Conservation (phyloP, 768 basidiomycete species). For the Inosperma sp. region DNA sequence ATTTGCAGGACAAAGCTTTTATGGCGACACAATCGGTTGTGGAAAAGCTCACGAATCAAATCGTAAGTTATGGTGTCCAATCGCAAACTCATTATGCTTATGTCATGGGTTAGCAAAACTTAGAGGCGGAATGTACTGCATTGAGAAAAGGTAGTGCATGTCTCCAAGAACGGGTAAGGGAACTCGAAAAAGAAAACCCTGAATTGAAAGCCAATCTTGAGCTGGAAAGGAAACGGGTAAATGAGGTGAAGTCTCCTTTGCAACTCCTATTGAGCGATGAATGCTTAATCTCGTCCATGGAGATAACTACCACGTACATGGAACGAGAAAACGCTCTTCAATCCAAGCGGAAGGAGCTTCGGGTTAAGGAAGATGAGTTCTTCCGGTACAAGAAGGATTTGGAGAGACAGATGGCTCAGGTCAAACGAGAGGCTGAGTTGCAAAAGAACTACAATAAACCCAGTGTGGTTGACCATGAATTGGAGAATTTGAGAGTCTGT, state of each 20-base stretch:
- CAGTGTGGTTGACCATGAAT: slow-evolving; percentile 32
- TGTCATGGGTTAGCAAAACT: slow-evolving; percentile 18
- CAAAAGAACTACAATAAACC: slow-evolving; percentile 29
- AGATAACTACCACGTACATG: slow-evolving; percentile 19
- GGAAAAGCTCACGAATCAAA: slow-evolving; percentile 50
- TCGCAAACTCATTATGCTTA: not conserved
- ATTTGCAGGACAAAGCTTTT: slow-evolving; percentile 50
- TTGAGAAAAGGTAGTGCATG: slow-evolving; percentile 20
- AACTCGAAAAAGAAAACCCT: slow-evolving; percentile 28
- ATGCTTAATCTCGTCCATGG: not conserved
- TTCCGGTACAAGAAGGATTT: slow-evolving; percentile 45
- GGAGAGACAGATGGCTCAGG: slow-evolving; percentile 44
- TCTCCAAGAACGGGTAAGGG: slow-evolving; percentile 3
- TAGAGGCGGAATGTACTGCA: slow-evolving; percentile 41
- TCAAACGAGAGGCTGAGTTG: slow-evolving; percentile 37
- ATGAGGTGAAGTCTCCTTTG: slow-evolving; percentile 32
- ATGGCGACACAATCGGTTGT: slow-evolving; percentile 65
- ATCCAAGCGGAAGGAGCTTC: slow-evolving; percentile 35
- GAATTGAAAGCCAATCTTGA: slow-evolving; percentile 34
- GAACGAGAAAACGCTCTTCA: slow-evolving; percentile 34
- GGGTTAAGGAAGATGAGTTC: slow-evolving; percentile 46
- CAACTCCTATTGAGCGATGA: not conserved
- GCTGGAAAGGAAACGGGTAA: slow-evolving; percentile 33
- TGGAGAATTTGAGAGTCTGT: slow-evolving; percentile 58
- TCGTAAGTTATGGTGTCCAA: slow-evolving; percentile 41